Evolutionary conservation across 1,284 basidiomycete species (phyloP), one percentile per base, ranked within the genome.

Genomic region (Puccinia hordei): DNA sequence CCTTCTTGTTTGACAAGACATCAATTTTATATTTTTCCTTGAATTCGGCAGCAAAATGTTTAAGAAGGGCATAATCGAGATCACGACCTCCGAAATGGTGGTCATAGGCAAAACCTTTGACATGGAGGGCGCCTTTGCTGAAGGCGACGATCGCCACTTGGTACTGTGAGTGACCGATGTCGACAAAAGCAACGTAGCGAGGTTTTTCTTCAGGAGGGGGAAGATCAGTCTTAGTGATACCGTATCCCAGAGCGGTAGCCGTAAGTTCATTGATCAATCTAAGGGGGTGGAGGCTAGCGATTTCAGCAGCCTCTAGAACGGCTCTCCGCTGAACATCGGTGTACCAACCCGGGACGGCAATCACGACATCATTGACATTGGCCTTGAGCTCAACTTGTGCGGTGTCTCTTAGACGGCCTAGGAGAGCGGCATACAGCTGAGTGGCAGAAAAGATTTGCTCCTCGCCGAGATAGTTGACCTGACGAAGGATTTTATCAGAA

Each of bases 201-300:
- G 94, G 90, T 83, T 89, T 90, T 83, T 95, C 93, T 65, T 90
- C 86, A 41, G 91, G 90, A 74, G 88, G 87, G 55, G 95, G 95
- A 72, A 97, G 90, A 86, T 97, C 95, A 41, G 92, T 90, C 87
- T 98, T 98, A 84, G 94, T 97, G 89, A 97, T 97, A 84, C 95
- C 95, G 87, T 95, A 97, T 80, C 93, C 93, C 85, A 97, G 91
- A 35, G 95, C 95, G 81, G 92, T 90, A 75, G 94, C 94, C 82
- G 95, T 96, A 81, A 92, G 91, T 86, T 97, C 94, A 88, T 96
- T 96, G 88, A 97, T 94, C 85, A 98, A 89, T 80, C 94, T 92
- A 81, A 97, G 92, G 82, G 90, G 88, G 86, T 95, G 95, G 82
- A 97, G 89, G 81, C 91, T 91, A 74, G 92, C 93, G 84, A 98